Percentiles rank a stretch among this genome's conserved stretches.
Evolutionary conservation across 2,329 filamentous ascomycete genomes (phyloP).

Genomic region (Paracoccidioides brasiliensis): DNA sequence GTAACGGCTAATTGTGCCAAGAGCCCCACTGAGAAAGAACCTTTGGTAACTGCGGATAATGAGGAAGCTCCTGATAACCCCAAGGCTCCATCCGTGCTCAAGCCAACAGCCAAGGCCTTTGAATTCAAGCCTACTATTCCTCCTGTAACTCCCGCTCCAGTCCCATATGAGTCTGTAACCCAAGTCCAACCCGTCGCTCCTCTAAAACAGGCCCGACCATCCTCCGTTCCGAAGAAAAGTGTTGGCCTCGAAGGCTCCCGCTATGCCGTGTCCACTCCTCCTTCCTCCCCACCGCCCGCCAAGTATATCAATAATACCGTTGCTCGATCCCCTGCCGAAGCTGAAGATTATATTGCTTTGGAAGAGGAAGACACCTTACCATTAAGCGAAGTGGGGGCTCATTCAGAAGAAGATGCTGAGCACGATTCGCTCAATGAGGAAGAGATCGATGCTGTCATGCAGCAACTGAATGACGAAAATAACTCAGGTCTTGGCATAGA

Average conservation of each 20-base stretch:
- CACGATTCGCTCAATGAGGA: constrained; percentile 34
- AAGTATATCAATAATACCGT: constrained; percentile 3
- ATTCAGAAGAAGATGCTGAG: constrained; percentile 14
- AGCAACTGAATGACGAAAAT: constrained; percentile 55
- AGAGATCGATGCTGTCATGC: constrained; percentile 89
- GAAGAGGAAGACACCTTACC: constrained; percentile 1
- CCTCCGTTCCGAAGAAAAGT: constrained; percentile 7
- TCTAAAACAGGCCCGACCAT: constrained; percentile 8
- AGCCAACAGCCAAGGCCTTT: constrained; percentile 49
- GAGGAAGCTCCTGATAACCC: neutral
- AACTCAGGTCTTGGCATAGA: constrained; percentile 65
- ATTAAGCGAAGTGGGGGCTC: neutral
- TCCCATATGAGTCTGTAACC: neutral
- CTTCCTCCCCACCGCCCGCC: constrained; percentile 10
- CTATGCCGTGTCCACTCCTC: constrained; percentile 21
- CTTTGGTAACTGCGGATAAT: neutral
- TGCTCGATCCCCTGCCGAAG: constrained; percentile 6
- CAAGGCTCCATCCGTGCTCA: constrained; percentile 1
- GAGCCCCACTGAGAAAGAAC: neutral
- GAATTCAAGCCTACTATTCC: constrained; percentile 30
- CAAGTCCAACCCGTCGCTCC: neutral
- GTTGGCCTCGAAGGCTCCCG: constrained; percentile 24
- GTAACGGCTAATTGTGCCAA: neutral
- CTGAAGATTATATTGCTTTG: neutral
- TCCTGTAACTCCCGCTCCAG: constrained; percentile 9